Conservation (phyloP, 2,329 filamentous ascomycete genomes). For the Stachybotrys chartarum region DNA sequence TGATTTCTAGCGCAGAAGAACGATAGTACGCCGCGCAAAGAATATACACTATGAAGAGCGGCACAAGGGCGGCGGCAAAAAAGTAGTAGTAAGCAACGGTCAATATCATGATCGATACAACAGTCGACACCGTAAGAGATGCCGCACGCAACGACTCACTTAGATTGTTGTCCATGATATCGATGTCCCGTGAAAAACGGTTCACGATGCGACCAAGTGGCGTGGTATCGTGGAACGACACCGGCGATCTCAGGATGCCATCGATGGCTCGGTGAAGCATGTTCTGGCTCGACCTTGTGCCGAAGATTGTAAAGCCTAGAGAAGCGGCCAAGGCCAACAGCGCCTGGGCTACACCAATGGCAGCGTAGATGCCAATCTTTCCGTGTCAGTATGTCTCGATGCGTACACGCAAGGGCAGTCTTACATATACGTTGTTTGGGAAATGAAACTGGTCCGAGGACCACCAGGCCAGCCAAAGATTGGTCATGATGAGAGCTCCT, state of each 20-base stretch:
- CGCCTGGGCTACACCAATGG: neutral
- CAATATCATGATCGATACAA: constrained; percentile 71
- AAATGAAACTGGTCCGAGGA: neutral
- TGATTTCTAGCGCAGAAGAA: constrained; percentile 82
- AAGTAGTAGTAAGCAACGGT: constrained; percentile 90
- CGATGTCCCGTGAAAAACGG: constrained; percentile 86
- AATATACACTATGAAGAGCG: constrained; percentile 66
- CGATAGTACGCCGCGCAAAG: constrained; percentile 81
- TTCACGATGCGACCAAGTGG: constrained; percentile 90
- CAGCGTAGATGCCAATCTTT: neutral
- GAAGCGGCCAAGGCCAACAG: neutral
- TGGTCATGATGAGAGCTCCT: neutral
- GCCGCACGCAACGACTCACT: constrained; percentile 87
- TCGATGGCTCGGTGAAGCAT: neutral
- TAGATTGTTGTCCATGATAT: constrained; percentile 88
- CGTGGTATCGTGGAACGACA: constrained; percentile 58
- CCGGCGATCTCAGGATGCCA: neutral
- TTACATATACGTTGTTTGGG: neutral
- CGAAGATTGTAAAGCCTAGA: neutral
- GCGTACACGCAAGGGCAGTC: neutral
- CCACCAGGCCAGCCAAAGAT: neutral
- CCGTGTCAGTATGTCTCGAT: neutral
- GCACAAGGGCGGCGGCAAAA: constrained; percentile 55
- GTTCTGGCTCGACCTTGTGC: neutral
- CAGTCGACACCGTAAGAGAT: constrained; percentile 72